Conservation (phyloP, 768 basidiomycete species). For the Mycena galericulata region DNA sequence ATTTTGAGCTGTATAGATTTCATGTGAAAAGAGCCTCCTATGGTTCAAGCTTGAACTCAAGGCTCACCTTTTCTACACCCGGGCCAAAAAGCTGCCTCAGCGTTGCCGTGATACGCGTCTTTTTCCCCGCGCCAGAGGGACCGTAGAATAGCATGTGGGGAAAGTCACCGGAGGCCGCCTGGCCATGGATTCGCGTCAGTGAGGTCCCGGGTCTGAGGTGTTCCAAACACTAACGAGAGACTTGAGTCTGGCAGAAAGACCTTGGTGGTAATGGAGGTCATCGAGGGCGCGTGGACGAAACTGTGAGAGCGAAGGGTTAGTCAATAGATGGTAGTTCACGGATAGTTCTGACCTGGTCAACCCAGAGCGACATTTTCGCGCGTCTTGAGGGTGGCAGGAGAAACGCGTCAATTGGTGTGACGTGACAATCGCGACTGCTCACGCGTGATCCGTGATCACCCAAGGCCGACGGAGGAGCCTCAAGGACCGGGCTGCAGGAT, state of each 20-base stretch:
- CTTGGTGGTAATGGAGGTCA: constrained; percentile 88
- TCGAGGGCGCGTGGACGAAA: constrained; percentile 88
- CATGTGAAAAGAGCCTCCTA: not conserved
- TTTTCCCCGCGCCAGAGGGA: constrained; percentile 97
- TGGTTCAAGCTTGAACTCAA: not conserved
- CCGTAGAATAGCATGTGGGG: constrained; percentile 99
- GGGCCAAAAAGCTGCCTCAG: constrained; percentile 90
- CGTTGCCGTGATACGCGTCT: constrained; percentile 94
- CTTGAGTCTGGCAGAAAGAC: constrained; percentile 81
- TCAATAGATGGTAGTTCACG: not conserved
- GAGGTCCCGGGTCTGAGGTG: not conserved
- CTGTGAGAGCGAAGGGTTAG: constrained; percentile 51
- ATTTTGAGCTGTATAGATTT: constrained; percentile 86
- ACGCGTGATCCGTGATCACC: not conserved
- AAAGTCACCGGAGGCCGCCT: constrained; percentile 94
- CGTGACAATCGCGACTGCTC: not conserved
- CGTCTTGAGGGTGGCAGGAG: too few species aligned
- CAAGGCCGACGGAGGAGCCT: too few species aligned
- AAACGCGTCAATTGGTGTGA: not conserved
- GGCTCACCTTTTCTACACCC: constrained; percentile 89
- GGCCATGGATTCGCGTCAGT: constrained; percentile 4
- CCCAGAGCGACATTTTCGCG: constrained; percentile 73
- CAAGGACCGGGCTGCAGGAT: too few species aligned
- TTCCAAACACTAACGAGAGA: constrained; percentile 75
- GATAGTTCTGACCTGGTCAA: constrained; percentile 62